Percentiles rank a stretch among this genome's conserved stretches.
Evolutionary conservation across 1,284 basidiomycete species (phyloP).

Genomic region (Sporisorium iseilematis-ciliati): DNA sequence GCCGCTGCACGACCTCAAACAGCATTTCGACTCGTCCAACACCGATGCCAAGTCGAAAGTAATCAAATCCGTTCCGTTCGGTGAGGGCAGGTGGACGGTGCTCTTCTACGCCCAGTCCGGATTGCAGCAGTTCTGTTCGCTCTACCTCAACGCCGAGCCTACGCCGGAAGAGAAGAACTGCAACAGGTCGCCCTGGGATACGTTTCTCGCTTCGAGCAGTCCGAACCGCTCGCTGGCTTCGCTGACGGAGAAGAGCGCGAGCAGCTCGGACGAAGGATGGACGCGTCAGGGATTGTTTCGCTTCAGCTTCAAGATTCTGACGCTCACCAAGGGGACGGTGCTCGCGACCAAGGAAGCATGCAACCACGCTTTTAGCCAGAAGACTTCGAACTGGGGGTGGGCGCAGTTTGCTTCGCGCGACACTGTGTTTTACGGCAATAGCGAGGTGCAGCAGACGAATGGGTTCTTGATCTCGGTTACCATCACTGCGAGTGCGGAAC

Average conservation of each 20-base stretch:
- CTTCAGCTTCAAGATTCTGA: slow-evolving; percentile 81
- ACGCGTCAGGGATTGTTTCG: slow-evolving; percentile 83
- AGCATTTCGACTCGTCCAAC: slow-evolving; percentile 69
- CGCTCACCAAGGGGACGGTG: slow-evolving; percentile 73
- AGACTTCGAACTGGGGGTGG: slow-evolving; percentile 73
- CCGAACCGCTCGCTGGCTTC: slow-evolving; percentile 14
- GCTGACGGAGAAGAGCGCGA: slow-evolving; percentile 11
- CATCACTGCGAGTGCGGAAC: slow-evolving; percentile 78
- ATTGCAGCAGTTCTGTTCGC: slow-evolving; percentile 59
- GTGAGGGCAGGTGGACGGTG: slow-evolving; percentile 59
- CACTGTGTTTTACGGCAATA: slow-evolving; percentile 77
- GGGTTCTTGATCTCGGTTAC: slow-evolving; percentile 82
- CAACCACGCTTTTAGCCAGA: slow-evolving; percentile 84
- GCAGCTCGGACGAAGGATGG: slow-evolving; percentile 76
- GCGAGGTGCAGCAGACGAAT: slow-evolving; percentile 74
- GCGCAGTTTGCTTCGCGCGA: slow-evolving; percentile 82
- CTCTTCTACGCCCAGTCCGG: slow-evolving; percentile 65
- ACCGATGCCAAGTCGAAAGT: slow-evolving; percentile 70
- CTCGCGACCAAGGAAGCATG: slow-evolving; percentile 75
- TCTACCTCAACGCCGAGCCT: slow-evolving; percentile 65
- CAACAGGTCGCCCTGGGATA: slow-evolving; percentile 39
- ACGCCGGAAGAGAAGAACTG: slow-evolving; percentile 46
- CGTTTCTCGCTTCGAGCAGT: slow-evolving; percentile 24
- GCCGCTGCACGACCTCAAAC: slow-evolving; percentile 67
- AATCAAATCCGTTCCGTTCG: slow-evolving; percentile 67